Percentiles rank a stretch among this genome's conserved stretches.
phyloP scores from a whole-genome alignment of 768 basidiomycete genomes.

The Multifurca ochricompacta region DNA sequence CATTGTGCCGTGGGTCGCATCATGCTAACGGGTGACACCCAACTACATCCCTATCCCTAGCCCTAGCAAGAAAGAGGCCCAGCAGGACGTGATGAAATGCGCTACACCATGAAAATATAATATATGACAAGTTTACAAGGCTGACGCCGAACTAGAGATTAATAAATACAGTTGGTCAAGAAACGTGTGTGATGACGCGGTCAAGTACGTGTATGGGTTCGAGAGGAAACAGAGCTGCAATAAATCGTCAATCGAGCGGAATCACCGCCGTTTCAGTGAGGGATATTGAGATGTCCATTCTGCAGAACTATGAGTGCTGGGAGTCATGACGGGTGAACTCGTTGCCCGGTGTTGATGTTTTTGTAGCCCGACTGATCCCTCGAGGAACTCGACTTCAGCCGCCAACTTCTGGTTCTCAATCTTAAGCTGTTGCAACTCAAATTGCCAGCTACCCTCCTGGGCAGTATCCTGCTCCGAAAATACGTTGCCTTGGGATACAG shows the following conservation, averaged over 20 bases:
- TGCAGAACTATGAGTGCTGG: conserved; percentile 1
- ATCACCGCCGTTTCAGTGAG: conserved; percentile 15
- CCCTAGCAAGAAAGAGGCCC: too few species aligned
- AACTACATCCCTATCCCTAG: too few species aligned
- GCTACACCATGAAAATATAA: conserved; percentile 6
- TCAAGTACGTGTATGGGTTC: conserved; percentile 7
- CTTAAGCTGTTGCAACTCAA: conserved; percentile 79
- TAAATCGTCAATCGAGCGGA: neutral
- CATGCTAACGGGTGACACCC: too few species aligned
- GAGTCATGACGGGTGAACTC: neutral
- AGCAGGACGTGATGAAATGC: conserved; percentile 5
- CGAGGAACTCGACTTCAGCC: conserved; percentile 47
- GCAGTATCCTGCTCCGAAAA: conserved; percentile 66
- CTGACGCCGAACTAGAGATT: conserved; percentile 9
- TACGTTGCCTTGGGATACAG: conserved; percentile 35
- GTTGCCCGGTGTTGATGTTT: conserved; percentile 10
- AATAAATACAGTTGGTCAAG: conserved; percentile 16
- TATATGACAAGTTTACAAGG: conserved; percentile 16
- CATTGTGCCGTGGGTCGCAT: too few species aligned
- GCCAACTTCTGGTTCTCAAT: conserved; percentile 57
- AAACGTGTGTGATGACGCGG: conserved; percentile 1
- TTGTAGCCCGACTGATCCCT: conserved; percentile 21
- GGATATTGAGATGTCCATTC: conserved; percentile 12
- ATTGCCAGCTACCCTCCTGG: conserved; percentile 84
- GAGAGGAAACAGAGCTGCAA: neutral